phyloP scores from a whole-genome alignment of 1,284 basidiomycete genomes.

The Trametes pubescens region DNA sequence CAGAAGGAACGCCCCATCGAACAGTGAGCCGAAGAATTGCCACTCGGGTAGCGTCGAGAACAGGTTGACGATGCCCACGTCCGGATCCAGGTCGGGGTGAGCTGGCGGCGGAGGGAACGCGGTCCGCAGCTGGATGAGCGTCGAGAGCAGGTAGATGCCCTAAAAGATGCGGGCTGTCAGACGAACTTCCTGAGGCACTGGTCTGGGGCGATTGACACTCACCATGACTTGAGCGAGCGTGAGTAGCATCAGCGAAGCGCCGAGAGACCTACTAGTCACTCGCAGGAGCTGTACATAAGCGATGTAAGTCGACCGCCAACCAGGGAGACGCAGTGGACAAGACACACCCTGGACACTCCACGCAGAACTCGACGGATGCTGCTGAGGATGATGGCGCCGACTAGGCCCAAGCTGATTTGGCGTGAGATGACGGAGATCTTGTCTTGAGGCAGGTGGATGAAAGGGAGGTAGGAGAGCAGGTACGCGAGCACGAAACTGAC shows the following conservation, averaged over 20 bases:
- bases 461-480: slow-evolving; percentile 56
- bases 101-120: slow-evolving; percentile 68
- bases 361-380: slow-evolving; percentile 73
- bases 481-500: slow-evolving; percentile 64
- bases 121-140: slow-evolving; percentile 77
- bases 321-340: slow-evolving; percentile 3
- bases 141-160: slow-evolving; percentile 82
- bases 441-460: slow-evolving; percentile 33
- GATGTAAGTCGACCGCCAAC: not conserved
- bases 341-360: slow-evolving; percentile 67
- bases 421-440: slow-evolving; percentile 60
- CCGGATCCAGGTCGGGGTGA: slow-evolving; percentile 34
- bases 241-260: slow-evolving; percentile 76
- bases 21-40: slow-evolving; percentile 75
- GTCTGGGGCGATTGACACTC: slow-evolving; percentile 26
- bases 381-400: slow-evolving; percentile 75
- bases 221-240: slow-evolving; percentile 83
- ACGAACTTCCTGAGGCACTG: not conserved
- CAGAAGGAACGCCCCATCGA: slow-evolving; percentile 74
- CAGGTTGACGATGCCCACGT: slow-evolving; percentile 54
- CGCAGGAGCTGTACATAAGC: slow-evolving; percentile 55
- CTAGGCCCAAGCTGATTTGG: slow-evolving; percentile 73
- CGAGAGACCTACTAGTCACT: slow-evolving; percentile 71
- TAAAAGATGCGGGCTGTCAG: slow-evolving; percentile 38
- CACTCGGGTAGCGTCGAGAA: slow-evolving; percentile 78